Base-by-base conservation (phyloP, 768 basidiomycete genomes). In the Termitomyces sp. region DNA sequence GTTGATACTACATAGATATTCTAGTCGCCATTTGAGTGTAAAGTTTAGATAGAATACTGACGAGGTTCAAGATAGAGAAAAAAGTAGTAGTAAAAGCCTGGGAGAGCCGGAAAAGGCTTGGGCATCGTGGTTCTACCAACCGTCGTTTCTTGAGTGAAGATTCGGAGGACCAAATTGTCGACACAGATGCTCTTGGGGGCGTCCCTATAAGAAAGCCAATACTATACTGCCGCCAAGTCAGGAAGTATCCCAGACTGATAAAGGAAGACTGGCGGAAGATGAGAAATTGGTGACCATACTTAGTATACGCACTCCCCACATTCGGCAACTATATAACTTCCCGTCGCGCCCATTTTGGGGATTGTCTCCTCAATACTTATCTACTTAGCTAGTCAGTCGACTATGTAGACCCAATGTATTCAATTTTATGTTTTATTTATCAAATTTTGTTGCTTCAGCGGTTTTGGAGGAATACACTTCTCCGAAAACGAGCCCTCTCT, bases 41-140 rank as follows among this genome's bases (percentile, higher is more conserved):
- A 31, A n/a, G 38, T 10, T 5, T n/a, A 14, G 15, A 40, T 25
- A 64, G 12, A 52, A 10, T 14, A 59, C 73, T 60, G 67, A 87
- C 88, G 65, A 25, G 88, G 88, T 70, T 90, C 88, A 5, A 89
- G 67, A 71, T 88, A 83, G 37, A 89, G 74, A 68, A 89, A 89
- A 3, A 88, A 72, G 5, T 80, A 66, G 57, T 81, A 80, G 72
- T 90, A 90, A 66, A 85, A 76, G 37, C 88, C 86, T 17, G 84
- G 79, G 57, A 89, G 75, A 2, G 86, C 87, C 50, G 78, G 79
- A 61, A 88, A 89, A 34, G 55, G 55, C 51, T 65, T 60, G 25
- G 63, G 29, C 65, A 67, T 66, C 6, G 59, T 57, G 34, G 36
- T 37, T 14, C 25, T 25, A 25, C 25, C 25, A 25, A 25, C 25